Evolutionary conservation across 169 alveolate species (phyloP), one percentile per base, ranked within the genome.

Genomic region (Plasmodium yoelii): DNA sequence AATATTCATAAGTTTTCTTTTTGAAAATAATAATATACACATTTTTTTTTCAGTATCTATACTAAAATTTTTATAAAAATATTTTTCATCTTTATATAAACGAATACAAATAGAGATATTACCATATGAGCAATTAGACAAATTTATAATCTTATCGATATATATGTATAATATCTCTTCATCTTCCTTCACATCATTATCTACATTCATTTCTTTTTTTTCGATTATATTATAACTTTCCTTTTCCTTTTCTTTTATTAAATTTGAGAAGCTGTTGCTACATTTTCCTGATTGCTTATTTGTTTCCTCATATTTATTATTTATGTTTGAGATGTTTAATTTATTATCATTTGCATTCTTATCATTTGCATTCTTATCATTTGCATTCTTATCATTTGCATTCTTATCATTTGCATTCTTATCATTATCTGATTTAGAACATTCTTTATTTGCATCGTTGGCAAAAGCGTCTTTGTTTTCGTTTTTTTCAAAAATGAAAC

Each of bases 11-110:
- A 77, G 13, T 18, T 9, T 61, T 26, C 59, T 77, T 39, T 64
- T 77, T 1, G 88, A 77, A 68, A 9, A 24, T 57, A 77, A 15
- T 28, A 77, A 63, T 28, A 63, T 63, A 2, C 57, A 12, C 7
- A 77, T 63, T 22, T 39, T 28, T 65, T 63, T 77, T 42, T 77
- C 88, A 34, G 63, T 57, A 28, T 42, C 59, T 44, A 77, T 56
- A 24, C 28, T 53, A 42, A 77, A 77, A 28, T 7, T 24, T 47
- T 39, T 77, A 19, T 64, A 77, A 6, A 44, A 12, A 49, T 77
- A 77, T 46, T 77, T 77, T 53, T 77, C 88, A 55, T 77, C 88
- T 13, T 64, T 77, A 42, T n/a, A 49, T 42, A 77, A 77, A 9
- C 88, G 47, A 12, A 77, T 61, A 12, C 88, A 77, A 7, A 77